A percentile compares a stretch with the other conserved stretches of the same genome.
These are phyloP conservation scores for Priceomyces castillae DNA, from an alignment of 805 yeast species.

Conservation along the genomic window DNA sequence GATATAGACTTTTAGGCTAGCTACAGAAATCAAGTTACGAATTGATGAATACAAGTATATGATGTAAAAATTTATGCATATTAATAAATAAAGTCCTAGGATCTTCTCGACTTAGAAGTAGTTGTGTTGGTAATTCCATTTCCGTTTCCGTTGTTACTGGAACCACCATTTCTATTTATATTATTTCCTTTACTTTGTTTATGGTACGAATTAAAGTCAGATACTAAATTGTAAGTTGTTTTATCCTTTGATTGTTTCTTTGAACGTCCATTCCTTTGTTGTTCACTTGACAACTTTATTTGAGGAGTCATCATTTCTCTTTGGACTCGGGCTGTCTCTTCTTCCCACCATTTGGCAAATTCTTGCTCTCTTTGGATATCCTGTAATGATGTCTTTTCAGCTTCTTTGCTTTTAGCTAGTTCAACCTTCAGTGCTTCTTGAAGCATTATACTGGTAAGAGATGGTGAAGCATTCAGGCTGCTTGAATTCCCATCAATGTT, in stretches of 20 bases:
- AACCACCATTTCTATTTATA: background rate
- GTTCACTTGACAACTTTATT: background rate
- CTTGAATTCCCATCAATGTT: background rate
- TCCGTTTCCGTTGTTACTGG: background rate
- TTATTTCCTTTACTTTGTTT: background rate
- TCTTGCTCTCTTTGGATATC: constrained; percentile 81
- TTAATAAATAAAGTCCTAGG: background rate
- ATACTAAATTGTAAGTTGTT: background rate
- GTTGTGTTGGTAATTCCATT: constrained; percentile 2
- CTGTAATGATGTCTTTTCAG: constrained; percentile 46
- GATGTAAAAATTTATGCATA: background rate
- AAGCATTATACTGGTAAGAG: constrained; percentile 39
- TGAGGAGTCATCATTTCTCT: constrained; percentile 19
- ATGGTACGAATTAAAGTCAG: background rate
- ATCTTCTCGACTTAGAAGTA: background rate
- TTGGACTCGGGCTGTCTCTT: constrained; percentile 69
- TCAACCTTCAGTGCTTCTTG: constrained; percentile 44
- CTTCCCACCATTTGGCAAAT: constrained; percentile 86
- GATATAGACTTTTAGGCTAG: constrained; percentile 27
- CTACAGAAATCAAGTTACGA: too few species aligned
- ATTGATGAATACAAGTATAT: too few species aligned
- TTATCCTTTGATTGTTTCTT: background rate
- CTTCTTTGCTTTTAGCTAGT: constrained; percentile 25
- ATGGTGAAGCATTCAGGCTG: background rate
- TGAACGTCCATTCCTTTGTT: background rate